Conservation (phyloP, 371 early-diverging fungal genomes). For the Mortierella sp. region DNA sequence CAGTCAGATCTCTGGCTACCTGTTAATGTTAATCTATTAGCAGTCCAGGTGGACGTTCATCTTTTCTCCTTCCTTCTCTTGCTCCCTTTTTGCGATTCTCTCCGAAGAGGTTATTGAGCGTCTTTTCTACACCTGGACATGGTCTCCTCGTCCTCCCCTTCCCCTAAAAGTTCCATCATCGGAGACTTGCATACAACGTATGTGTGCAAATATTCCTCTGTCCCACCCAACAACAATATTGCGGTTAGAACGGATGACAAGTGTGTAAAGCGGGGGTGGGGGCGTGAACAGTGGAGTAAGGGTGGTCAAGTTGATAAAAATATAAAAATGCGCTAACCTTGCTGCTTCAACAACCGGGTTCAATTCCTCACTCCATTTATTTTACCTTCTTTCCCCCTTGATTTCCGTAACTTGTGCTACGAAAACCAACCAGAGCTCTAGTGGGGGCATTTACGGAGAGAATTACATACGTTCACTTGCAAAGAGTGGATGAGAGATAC, state of each 20-base stretch:
- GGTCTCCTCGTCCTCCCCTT: not conserved
- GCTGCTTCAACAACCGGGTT: not conserved
- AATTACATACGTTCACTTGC: not conserved
- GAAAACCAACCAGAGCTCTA: not conserved
- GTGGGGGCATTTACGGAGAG: not conserved
- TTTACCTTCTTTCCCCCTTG: not conserved
- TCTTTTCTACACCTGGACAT: not conserved
- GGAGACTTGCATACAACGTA: not conserved
- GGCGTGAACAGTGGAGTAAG: not conserved
- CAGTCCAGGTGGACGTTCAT: not conserved
- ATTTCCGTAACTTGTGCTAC: not conserved
- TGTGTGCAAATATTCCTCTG: not conserved
- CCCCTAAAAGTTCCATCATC: not conserved
- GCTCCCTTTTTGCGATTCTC: slow-evolving; percentile 6
- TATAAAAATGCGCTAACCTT: not conserved
- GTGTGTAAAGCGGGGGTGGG: not conserved
- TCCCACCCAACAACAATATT: not conserved
- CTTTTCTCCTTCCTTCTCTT: not conserved
- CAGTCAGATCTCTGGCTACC: not conserved
- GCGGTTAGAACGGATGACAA: not conserved
- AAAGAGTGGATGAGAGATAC: slow-evolving; percentile 1
- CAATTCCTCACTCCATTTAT: not conserved
- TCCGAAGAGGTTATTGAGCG: not conserved
- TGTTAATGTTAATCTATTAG: not conserved
- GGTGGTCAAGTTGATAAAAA: not conserved